These are phyloP conservation scores for Arthrobotrys musiformis DNA, from an alignment of 2,329 filamentous ascomycete genomes.

Conservation along the genomic window DNA sequence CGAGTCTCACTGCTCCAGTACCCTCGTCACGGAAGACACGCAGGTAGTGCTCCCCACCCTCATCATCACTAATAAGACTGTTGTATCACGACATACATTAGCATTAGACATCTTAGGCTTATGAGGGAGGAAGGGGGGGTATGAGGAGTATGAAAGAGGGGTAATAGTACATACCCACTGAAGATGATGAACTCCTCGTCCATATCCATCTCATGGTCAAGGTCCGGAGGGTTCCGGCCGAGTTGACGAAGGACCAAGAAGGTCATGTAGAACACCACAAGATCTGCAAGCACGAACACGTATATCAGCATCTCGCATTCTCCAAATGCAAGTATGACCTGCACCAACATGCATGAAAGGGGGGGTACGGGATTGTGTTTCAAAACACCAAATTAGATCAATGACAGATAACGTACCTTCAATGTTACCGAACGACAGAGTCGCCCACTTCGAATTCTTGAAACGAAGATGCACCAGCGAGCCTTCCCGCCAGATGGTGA, in stretches of 20 bases:
- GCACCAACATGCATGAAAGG: slow-evolving; percentile 9
- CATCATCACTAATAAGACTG: slow-evolving; percentile 58
- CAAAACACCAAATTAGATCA: slow-evolving; percentile 6
- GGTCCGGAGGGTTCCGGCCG: slow-evolving; percentile 57
- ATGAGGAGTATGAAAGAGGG: neutral
- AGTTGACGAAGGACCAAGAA: slow-evolving; percentile 59
- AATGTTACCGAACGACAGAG: slow-evolving; percentile 59
- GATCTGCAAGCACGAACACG: slow-evolving; percentile 56
- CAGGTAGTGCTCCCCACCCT: slow-evolving; percentile 57
- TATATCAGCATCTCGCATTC: slow-evolving; percentile 34
- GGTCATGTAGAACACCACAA: slow-evolving; percentile 60
- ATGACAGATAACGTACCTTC: slow-evolving; percentile 57
- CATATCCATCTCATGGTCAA: slow-evolving; percentile 59
- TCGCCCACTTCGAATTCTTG: slow-evolving; percentile 58
- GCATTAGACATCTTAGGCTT: neutral
- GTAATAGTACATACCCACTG: slow-evolving; percentile 54
- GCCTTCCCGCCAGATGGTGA: slow-evolving; percentile 59
- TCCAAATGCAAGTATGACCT: slow-evolving; percentile 7
- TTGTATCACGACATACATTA: neutral
- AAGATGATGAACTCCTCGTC: slow-evolving; percentile 59
- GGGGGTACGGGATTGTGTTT: neutral
- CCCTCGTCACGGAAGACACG: slow-evolving; percentile 59
- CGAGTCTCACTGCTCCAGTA: slow-evolving; percentile 58
- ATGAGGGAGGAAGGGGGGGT: no score
- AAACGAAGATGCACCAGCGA: slow-evolving; percentile 58